These are phyloP conservation scores for Cladorrhinum sp. DNA, from an alignment of 2,329 filamentous ascomycete genomes.

Conservation along the genomic window DNA sequence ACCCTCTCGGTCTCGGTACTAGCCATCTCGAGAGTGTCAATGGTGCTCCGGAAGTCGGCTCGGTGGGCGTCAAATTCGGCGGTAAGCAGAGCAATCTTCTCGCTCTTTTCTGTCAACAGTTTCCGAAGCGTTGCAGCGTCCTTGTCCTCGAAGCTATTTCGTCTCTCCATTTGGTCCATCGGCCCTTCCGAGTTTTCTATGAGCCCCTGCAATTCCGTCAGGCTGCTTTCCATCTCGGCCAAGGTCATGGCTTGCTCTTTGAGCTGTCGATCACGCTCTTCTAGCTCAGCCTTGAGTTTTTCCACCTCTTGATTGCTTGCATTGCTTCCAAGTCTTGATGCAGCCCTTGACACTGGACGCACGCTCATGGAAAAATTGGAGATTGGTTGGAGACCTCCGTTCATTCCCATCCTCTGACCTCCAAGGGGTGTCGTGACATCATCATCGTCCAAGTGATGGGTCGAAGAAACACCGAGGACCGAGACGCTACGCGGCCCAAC, in stretches of 20 bases:
- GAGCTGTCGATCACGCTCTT: constrained; percentile 83
- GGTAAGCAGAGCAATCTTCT: constrained; percentile 90
- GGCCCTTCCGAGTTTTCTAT: constrained; percentile 57
- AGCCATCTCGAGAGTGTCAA: constrained; percentile 93
- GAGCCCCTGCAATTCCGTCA: constrained; percentile 72
- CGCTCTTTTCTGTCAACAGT: constrained; percentile 90
- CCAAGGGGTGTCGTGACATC: constrained; percentile 51
- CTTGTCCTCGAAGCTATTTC: constrained; percentile 59
- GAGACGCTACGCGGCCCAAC: constrained; percentile 58
- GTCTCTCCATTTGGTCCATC: constrained; percentile 34
- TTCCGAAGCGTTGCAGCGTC: constrained; percentile 75
- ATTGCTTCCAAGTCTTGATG: constrained; percentile 31
- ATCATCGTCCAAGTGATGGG: constrained; percentile 52
- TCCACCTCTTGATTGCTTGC: constrained; percentile 69
- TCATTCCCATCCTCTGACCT: constrained; percentile 50
- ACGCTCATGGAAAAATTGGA: constrained; percentile 54
- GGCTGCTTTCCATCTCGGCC: constrained; percentile 82
- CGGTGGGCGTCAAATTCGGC: constrained; percentile 92
- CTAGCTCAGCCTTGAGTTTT: constrained; percentile 67
- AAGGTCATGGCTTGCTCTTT: constrained; percentile 80
- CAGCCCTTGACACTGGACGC: constrained; percentile 51
- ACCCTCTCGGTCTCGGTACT: constrained; percentile 94
- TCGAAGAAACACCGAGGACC: constrained; percentile 48
- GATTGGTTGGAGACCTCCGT: constrained; percentile 52
- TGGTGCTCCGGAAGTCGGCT: constrained; percentile 93